Evolutionary conservation across 176 grass and related monocot species (phyloP).

Genomic region (Hsuehochloa calcarea): DNA sequence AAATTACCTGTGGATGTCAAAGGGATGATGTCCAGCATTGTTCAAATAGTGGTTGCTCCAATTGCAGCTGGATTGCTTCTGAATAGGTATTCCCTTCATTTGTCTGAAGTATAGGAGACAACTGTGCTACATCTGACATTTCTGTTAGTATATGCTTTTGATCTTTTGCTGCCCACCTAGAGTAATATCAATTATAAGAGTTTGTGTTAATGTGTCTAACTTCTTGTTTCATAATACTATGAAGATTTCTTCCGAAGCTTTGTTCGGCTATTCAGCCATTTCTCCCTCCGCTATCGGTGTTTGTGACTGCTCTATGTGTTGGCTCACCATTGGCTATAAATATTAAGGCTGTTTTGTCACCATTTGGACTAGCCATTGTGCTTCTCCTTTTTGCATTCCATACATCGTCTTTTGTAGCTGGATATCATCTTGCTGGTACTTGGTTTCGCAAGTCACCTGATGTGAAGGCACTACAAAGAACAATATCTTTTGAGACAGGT

Average conservation of each 20-base stretch:
- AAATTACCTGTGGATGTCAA: constrained; percentile 89
- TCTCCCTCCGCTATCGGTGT: constrained; percentile 82
- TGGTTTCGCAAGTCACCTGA: constrained; percentile 67
- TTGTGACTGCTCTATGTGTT: constrained; percentile 96
- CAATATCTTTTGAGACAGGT: constrained; percentile 96
- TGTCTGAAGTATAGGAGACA: neutral
- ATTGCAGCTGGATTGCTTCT: constrained; percentile 88
- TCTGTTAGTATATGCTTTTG: neutral
- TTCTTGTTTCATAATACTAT: neutral
- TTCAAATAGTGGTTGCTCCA: constrained; percentile 92
- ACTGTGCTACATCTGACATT: constrained; percentile 5
- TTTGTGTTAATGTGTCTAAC: constrained; percentile 14
- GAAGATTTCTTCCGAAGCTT: constrained; percentile 76
- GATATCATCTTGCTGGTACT: constrained; percentile 65
- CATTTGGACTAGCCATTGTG: constrained; percentile 75
- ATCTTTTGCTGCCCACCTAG: neutral
- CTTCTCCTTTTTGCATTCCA: constrained; percentile 86
- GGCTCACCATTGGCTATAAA: constrained; percentile 96
- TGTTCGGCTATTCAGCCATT: constrained; percentile 89
- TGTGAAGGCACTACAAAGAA: constrained; percentile 88
- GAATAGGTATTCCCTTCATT: constrained; percentile 62
- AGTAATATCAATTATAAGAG: constrained; percentile 4
- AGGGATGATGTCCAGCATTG: constrained; percentile 96
- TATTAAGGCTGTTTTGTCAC: constrained; percentile 76
- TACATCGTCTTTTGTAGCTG: constrained; percentile 72